These are phyloP conservation scores for Purshia tridentata DNA, from an alignment of 306 rosid genomes.

Conservation along the genomic window DNA sequence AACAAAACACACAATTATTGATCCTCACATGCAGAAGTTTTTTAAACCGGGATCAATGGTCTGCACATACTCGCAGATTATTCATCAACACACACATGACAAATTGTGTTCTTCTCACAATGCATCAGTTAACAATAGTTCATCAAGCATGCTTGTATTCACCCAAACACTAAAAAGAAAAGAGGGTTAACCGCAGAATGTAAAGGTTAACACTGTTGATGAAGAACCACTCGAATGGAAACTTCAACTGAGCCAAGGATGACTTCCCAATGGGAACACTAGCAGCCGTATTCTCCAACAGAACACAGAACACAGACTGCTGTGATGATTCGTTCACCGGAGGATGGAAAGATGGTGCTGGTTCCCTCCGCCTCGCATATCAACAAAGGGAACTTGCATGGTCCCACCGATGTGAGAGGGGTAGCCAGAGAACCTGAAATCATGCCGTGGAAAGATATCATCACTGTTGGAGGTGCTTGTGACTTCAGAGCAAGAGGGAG, in stretches of 20 bases:
- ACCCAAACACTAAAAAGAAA: constrained; percentile 14
- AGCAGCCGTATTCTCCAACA: constrained; percentile 25
- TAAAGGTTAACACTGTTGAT: constrained; percentile 26
- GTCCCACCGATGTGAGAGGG: constrained; percentile 40
- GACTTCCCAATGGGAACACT: constrained; percentile 55
- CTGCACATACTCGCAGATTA: constrained; percentile 4
- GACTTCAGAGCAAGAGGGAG: constrained; percentile 36
- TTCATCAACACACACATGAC: constrained; percentile 11
- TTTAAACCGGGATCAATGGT: background rate
- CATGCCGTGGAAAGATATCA: constrained; percentile 32
- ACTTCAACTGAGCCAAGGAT: constrained; percentile 63
- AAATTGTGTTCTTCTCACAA: background rate
- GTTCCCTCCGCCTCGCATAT: constrained; percentile 33
- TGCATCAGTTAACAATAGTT: constrained; percentile 22
- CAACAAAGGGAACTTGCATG: constrained; percentile 32
- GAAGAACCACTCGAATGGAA: constrained; percentile 2
- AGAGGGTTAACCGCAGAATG: constrained; percentile 18
- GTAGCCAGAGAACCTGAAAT: constrained; percentile 49
- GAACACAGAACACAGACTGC: constrained; percentile 29
- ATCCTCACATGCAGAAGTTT: background rate
- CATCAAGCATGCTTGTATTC: constrained; percentile 6
- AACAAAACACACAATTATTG: background rate
- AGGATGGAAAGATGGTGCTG: constrained; percentile 39
- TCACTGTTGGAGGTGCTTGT: constrained; percentile 32
- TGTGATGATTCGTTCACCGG: constrained; percentile 26